A percentile compares a stretch with the other conserved stretches of the same genome.
These are phyloP conservation scores for Ceratocystis smalleyi DNA, from an alignment of 2,329 filamentous ascomycete genomes.

Conservation along the genomic window DNA sequence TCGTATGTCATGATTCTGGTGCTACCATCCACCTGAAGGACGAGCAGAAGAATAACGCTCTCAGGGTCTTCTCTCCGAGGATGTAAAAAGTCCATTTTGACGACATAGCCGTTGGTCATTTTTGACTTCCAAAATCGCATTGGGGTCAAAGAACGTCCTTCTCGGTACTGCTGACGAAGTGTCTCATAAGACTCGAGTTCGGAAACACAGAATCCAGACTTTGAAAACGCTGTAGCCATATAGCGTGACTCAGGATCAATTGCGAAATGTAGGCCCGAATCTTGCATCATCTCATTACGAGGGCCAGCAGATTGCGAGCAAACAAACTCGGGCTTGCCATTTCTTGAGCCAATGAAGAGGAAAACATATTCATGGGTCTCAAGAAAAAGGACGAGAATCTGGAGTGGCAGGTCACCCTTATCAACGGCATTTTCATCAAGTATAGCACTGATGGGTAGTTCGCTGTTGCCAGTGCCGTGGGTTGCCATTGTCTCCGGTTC, in stretches of 20 bases:
- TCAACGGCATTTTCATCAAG: slow-evolving; percentile 13
- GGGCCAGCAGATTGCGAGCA: slow-evolving; percentile 44
- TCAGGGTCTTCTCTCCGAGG: slow-evolving; percentile 54
- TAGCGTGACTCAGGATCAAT: slow-evolving; percentile 62
- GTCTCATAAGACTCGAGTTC: slow-evolving; percentile 43
- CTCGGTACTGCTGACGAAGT: slow-evolving; percentile 36
- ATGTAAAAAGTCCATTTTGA: slow-evolving; percentile 75
- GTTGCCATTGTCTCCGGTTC: neutral
- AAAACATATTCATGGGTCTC: slow-evolving; percentile 62
- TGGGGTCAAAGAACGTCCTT: slow-evolving; percentile 36
- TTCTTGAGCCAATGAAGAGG: slow-evolving; percentile 44
- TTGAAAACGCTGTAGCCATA: slow-evolving; percentile 54
- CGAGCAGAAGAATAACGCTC: slow-evolving; percentile 61
- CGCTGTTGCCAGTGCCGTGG: neutral
- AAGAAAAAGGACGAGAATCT: slow-evolving; percentile 63
- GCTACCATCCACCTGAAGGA: slow-evolving; percentile 34
- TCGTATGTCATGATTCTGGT: slow-evolving; percentile 43
- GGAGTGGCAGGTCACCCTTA: slow-evolving; percentile 45
- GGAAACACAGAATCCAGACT: slow-evolving; percentile 56
- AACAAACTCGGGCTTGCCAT: slow-evolving; percentile 42
- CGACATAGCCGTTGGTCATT: slow-evolving; percentile 53
- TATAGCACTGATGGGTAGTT: slow-evolving; percentile 1
- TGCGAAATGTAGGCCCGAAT: slow-evolving; percentile 50
- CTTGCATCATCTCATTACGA: slow-evolving; percentile 33
- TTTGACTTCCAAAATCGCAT: slow-evolving; percentile 35